Conservation (phyloP, 768 basidiomycete genomes). For the Termitomyces sp. region DNA sequence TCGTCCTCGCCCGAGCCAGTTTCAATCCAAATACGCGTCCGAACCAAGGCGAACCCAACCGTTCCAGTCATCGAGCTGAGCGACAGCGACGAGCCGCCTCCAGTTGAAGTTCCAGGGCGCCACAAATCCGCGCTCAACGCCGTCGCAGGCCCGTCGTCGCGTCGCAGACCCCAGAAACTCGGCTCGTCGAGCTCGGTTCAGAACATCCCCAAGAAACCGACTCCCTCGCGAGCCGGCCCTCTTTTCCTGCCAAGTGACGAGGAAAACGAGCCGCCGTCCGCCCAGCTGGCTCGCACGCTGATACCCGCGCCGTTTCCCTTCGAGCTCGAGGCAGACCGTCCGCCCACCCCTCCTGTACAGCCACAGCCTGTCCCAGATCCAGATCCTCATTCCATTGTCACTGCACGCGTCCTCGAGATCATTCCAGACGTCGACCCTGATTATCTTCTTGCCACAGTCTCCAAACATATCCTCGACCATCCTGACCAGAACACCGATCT, state of each 20-base stretch:
- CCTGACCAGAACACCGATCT: constrained; percentile 16
- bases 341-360: neutral
- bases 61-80: constrained; percentile 42
- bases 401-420: constrained; percentile 58
- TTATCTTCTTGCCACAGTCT: constrained; percentile 44
- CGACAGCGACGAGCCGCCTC: constrained; percentile 38
- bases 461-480: constrained; percentile 31
- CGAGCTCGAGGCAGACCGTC: neutral
- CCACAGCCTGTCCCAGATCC: constrained; percentile 3
- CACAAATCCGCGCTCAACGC: neutral
- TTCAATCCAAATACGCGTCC: neutral
- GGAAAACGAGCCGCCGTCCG: constrained; percentile 25
- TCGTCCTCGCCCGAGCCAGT: constrained; percentile 14
- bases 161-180: constrained; percentile 1
- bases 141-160: constrained; percentile 9
- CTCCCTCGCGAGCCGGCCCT: constrained; percentile 11
- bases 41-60: neutral
- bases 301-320: neutral
- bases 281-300: neutral
- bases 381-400: constrained; percentile 18
- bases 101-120: neutral
- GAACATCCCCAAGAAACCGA: constrained; percentile 10
- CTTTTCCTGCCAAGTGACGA: constrained; percentile 31
- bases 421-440: constrained; percentile 63
- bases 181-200: constrained; percentile 4